Evolutionary conservation across 495 filamentous ascomycete genomes (phyloP).

Genomic region (Hypoxylon fuscum): DNA sequence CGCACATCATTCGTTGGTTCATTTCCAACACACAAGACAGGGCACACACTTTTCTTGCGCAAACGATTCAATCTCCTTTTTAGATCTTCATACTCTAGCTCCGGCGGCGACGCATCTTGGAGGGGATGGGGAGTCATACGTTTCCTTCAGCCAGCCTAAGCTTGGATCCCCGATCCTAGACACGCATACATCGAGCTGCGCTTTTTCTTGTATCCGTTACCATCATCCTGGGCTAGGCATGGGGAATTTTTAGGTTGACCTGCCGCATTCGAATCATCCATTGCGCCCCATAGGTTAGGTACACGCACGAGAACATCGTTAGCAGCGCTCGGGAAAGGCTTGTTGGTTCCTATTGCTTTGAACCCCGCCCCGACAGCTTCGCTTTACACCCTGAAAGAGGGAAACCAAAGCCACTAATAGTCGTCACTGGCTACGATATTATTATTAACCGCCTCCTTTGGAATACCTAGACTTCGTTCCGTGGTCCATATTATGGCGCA

Average conservation of each 20-base stretch:
- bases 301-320: conserved; percentile 27
- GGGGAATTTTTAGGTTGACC: conserved; percentile 22
- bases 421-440: conserved; percentile 10
- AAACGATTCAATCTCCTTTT: conserved; percentile 21
- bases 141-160: conserved; percentile 32
- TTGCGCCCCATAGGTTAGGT: conserved; percentile 16
- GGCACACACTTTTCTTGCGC: background rate
- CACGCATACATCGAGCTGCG: conserved; percentile 1
- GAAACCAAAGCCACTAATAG: conserved; percentile 29
- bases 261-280: conserved; percentile 34
- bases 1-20: conserved; percentile 41
- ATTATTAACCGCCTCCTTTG: conserved; percentile 23
- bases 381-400: conserved; percentile 22
- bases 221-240: conserved; percentile 13
- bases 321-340: background rate
- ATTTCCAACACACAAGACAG: conserved; percentile 37
- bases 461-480: conserved; percentile 24
- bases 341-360: conserved; percentile 8
- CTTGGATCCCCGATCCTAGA: conserved; percentile 35
- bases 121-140: conserved; percentile 17
- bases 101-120: conserved; percentile 29
- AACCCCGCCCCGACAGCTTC: conserved; percentile 26
- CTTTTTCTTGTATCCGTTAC: background rate
- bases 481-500: conserved; percentile 6
- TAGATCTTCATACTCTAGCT: conserved; percentile 37